Evolutionary conservation across 106 monocot genomes (phyloP).

Genomic region (Triglochin maritima): DNA sequence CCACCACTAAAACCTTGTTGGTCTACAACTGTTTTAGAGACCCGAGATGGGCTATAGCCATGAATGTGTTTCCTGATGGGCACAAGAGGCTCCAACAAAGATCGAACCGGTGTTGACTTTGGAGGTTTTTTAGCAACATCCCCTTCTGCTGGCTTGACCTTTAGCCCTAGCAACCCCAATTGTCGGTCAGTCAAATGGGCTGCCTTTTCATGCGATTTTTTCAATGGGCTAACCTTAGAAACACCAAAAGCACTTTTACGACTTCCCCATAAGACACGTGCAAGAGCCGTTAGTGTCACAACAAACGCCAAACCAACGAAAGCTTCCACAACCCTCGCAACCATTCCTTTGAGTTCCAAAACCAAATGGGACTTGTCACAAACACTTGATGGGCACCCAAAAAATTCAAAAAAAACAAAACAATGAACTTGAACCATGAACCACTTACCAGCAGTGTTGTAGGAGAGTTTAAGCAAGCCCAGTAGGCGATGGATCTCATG

Average conservation of each 20-base stretch:
- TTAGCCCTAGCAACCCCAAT: slow-evolving; percentile 44
- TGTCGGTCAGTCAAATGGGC: slow-evolving; percentile 43
- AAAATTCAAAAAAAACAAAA: not conserved
- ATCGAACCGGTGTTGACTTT: slow-evolving; percentile 15
- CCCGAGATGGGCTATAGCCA: slow-evolving; percentile 38
- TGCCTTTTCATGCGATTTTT: slow-evolving; percentile 16
- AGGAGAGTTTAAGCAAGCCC: slow-evolving; percentile 14
- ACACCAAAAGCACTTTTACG: slow-evolving; percentile 13
- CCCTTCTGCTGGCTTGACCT: slow-evolving; percentile 17
- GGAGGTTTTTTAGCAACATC: slow-evolving; percentile 26
- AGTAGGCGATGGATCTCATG: not conserved
- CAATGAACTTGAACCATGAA: not conserved
- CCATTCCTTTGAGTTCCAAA: slow-evolving; percentile 15
- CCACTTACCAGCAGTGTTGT: slow-evolving; percentile 22
- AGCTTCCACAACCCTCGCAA: slow-evolving; percentile 32
- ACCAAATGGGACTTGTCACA: slow-evolving; percentile 20
- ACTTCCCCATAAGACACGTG: slow-evolving; percentile 28
- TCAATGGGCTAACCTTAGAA: not conserved
- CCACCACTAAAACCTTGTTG: slow-evolving; percentile 24
- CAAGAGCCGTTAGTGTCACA: slow-evolving; percentile 28
- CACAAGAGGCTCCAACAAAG: slow-evolving; percentile 38
- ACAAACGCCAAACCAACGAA: slow-evolving; percentile 25
- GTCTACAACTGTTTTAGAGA: slow-evolving; percentile 23
- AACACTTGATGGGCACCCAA: slow-evolving; percentile 21
- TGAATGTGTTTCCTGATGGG: slow-evolving; percentile 49